phyloP scores from a whole-genome alignment of 305 asterid genomes.

The Andrographis paniculata region DNA sequence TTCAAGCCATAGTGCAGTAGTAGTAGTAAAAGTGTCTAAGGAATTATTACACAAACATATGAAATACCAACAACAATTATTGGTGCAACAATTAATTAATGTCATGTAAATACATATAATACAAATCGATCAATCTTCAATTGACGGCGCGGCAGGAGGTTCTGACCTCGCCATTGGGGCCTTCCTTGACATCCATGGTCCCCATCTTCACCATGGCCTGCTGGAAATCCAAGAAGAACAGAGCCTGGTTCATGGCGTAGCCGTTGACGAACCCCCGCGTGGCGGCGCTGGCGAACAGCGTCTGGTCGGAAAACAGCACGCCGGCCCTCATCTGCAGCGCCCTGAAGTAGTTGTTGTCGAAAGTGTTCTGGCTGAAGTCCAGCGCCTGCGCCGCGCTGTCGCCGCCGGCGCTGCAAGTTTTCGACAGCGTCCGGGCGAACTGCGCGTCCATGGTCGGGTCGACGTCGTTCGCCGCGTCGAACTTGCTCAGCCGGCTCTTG shows the following conservation, averaged over 20 bases:
- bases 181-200: slow-evolving; percentile 57
- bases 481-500: slow-evolving; percentile 56
- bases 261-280: slow-evolving; percentile 54
- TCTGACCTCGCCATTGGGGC: slow-evolving; percentile 64
- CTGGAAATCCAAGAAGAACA: slow-evolving; percentile 76
- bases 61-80: too few species aligned
- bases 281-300: slow-evolving; percentile 34
- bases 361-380: slow-evolving; percentile 41
- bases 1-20: too few species aligned
- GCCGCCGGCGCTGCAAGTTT: slow-evolving; percentile 67
- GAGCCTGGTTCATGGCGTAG: slow-evolving; percentile 63
- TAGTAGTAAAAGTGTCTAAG: too few species aligned
- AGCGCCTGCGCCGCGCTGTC: slow-evolving; percentile 63
- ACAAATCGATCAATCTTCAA: slow-evolving; percentile 20
- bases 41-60: too few species aligned
- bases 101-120: too few species aligned
- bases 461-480: slow-evolving; percentile 48
- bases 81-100: too few species aligned
- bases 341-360: slow-evolving; percentile 59
- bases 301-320: slow-evolving; percentile 74
- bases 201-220: slow-evolving; percentile 80
- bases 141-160: slow-evolving; percentile 43
- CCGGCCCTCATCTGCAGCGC: slow-evolving; percentile 51
- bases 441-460: slow-evolving; percentile 61
- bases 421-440: slow-evolving; percentile 44